Percentiles rank a stretch among this genome's conserved stretches.
Evolutionary conservation across 495 filamentous ascomycete genomes (phyloP).

Genomic region (Pseudomonodictys pantanalensis): DNA sequence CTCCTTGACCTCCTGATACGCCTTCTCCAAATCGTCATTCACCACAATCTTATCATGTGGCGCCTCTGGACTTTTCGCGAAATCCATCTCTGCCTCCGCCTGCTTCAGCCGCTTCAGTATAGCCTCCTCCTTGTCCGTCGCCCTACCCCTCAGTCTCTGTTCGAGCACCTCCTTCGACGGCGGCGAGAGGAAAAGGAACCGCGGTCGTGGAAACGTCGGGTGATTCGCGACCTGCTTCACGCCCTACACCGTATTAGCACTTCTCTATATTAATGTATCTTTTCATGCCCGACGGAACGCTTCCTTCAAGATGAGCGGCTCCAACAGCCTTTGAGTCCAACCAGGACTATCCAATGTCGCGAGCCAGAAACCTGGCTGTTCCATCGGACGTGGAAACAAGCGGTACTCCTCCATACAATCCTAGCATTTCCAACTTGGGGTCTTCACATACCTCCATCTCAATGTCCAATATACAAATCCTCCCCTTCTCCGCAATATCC

Average conservation of each 20-base stretch:
- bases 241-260: slow-evolving; percentile 51
- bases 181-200: slow-evolving; percentile 83
- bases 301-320: no score
- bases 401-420: no score
- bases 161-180: slow-evolving; percentile 74
- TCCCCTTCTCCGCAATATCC: slow-evolving; percentile 65
- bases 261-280: no score
- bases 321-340: no score
- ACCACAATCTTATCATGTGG: slow-evolving; percentile 83
- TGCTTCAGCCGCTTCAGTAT: slow-evolving; percentile 72
- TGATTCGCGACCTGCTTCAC: slow-evolving; percentile 86
- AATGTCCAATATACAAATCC: slow-evolving; percentile 75
- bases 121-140: slow-evolving; percentile 77
- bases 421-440: no score
- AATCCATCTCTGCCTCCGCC: slow-evolving; percentile 80
- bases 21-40: slow-evolving; percentile 83
- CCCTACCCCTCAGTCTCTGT: slow-evolving; percentile 71
- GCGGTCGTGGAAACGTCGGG: slow-evolving; percentile 64
- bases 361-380: no score
- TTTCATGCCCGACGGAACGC: no score
- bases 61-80: slow-evolving; percentile 61
- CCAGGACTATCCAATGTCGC: no score
- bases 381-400: no score
- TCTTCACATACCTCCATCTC: slow-evolving; percentile 85
- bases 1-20: slow-evolving; percentile 73